Evolutionary conservation across 176 grass and related monocot species (phyloP), one percentile per base, ranked within the genome.

Genomic region (Oryza punctata): DNA sequence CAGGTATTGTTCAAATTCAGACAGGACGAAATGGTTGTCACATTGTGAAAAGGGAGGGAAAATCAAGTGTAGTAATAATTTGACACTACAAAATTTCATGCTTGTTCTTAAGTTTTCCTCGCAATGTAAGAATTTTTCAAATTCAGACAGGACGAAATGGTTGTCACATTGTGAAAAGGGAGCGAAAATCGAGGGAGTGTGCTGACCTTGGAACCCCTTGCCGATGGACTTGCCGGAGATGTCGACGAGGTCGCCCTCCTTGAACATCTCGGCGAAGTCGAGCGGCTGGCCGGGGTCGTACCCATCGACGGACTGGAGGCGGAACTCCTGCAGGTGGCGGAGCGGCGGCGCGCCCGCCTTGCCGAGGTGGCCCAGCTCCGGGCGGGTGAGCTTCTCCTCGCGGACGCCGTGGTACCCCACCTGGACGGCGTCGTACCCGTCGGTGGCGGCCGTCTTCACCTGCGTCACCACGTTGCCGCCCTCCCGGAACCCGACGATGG

Each of bases 181-280:
- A 25, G 77, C 0, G 19, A 65, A 44, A 26, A n/a, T n/a, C n/a
- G n/a, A n/a, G n/a, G n/a, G n/a, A 70, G 4, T 10, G 16, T 2
- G 3, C 19, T 35, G 67, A 98, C 96, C 96, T 95, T 98, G 96
- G 89, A 98, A 98, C 0, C 96, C 96, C 82, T 98, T 98, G 85
- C 96, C 96, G 19, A 98, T 95, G 80, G 96, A 81, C 25, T 91
- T 98, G 65, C 89, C 96, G 52, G 91, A 95, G 73, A 98, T 83
- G 12, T 98, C 96, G 15, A 98, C 83, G 79, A 98, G 64, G 85
- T 98, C 96, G 7, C 93, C 96, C 87, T 94, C 93, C 87, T 95
- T 95, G 66, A 98, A 98, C 71, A 98, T 80, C 4, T 93, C 93
- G 12, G 87, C 83, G 75, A 94, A 81, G 11, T 84, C 77, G 28